Percentiles rank a stretch among this genome's conserved stretches.
These are phyloP conservation scores for Trypanosoma scelopori DNA, from an alignment of 208 protist genomes.

Conservation along the genomic window DNA sequence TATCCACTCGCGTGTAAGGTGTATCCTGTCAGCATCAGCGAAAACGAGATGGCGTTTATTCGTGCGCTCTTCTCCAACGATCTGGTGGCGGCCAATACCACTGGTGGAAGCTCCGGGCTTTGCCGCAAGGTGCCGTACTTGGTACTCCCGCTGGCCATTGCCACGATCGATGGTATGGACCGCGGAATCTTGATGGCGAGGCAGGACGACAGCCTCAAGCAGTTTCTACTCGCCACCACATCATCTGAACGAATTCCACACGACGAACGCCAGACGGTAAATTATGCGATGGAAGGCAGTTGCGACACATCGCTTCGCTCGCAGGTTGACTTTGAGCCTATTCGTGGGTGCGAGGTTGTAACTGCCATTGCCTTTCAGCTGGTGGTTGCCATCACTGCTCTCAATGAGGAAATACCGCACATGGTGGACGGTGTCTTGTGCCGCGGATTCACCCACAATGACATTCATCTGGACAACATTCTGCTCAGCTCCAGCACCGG, in stretches of 20 bases:
- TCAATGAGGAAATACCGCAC: conserved; percentile 66
- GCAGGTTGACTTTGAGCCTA: conserved; percentile 32
- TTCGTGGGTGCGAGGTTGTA: conserved; percentile 44
- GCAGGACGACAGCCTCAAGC: conserved; percentile 68
- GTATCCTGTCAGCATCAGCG: conserved; percentile 27
- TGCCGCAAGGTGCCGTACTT: conserved; percentile 41
- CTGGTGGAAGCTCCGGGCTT: conserved; percentile 6
- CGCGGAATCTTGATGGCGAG: conserved; percentile 70
- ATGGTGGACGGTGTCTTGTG: conserved; percentile 16
- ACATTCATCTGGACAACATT: conserved; percentile 83
- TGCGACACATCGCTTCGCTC: conserved; percentile 20
- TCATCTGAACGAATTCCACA: not conserved
- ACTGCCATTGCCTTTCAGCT: conserved; percentile 67
- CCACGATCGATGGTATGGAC: conserved; percentile 31
- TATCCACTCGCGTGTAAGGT: conserved; percentile 29
- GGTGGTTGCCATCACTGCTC: conserved; percentile 44
- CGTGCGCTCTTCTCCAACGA: conserved; percentile 19
- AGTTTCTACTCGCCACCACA: conserved; percentile 36
- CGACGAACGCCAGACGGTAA: not conserved
- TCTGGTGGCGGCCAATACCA: not conserved
- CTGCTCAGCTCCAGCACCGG: conserved; percentile 43
- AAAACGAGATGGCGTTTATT: conserved; percentile 34
- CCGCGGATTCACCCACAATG: conserved; percentile 78
- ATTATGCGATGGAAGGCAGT: not conserved
- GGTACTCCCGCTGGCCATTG: conserved; percentile 63